Evolutionary conservation across 2,329 filamentous ascomycete species (phyloP).

Genomic region (Apiospora pterosperma): DNA sequence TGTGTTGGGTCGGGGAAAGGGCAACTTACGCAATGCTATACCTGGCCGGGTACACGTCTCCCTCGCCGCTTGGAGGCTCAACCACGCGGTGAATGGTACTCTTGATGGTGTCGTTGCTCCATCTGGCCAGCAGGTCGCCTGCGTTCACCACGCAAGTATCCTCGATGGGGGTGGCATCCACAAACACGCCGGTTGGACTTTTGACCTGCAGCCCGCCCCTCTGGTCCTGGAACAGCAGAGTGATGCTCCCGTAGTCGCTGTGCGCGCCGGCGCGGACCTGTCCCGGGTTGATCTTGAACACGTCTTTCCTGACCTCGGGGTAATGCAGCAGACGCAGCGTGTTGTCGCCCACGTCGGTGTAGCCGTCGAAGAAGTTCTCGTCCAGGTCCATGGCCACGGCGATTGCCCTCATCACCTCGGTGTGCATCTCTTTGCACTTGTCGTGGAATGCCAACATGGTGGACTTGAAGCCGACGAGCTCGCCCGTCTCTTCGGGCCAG

Average conservation of each 20-base stretch:
- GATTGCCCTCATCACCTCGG: conserved; percentile 78
- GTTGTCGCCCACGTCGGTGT: conserved; percentile 67
- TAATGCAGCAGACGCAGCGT: conserved; percentile 75
- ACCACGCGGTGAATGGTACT: conserved; percentile 89
- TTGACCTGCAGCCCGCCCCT: conserved; percentile 56
- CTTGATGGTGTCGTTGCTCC: conserved; percentile 90
- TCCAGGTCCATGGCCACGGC: conserved; percentile 76
- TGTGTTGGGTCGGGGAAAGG: background rate
- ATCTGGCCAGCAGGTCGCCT: conserved; percentile 72
- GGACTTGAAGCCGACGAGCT: conserved; percentile 59
- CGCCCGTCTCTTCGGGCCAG: conserved; percentile 62
- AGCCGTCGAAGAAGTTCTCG: conserved; percentile 71
- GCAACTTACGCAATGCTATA: conserved; percentile 76
- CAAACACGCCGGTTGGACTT: conserved; percentile 72
- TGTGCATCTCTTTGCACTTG: conserved; percentile 71
- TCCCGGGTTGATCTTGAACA: conserved; percentile 63
- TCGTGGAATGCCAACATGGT: conserved; percentile 73
- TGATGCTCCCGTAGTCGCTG: conserved; percentile 62
- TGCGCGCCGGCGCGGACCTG: conserved; percentile 78
- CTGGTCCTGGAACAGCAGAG: conserved; percentile 59
- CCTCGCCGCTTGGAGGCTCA: conserved; percentile 65
- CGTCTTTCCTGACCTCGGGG: conserved; percentile 60
- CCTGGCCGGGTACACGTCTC: conserved; percentile 64
- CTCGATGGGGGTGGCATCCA: conserved; percentile 62
- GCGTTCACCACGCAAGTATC: conserved; percentile 34